Percentiles rank a stretch among this genome's conserved stretches.
Conservation (phyloP, 2,329 filamentous ascomycete genomes). For the Chaetomium globosum region DNA sequence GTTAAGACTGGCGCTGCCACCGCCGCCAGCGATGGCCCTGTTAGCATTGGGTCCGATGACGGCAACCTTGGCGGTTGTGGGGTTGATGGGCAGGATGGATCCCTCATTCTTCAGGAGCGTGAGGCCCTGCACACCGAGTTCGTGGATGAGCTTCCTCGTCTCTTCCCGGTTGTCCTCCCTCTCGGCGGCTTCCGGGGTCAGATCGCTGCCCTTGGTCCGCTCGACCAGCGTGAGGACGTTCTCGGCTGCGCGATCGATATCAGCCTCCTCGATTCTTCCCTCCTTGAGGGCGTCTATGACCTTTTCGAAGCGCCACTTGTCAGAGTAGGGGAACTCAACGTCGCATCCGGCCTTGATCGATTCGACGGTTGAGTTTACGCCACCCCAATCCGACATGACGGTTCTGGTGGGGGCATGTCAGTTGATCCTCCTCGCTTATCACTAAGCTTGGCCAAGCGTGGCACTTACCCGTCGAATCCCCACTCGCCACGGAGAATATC, state of each 20-base stretch:
- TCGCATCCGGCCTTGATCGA: conserved; percentile 60
- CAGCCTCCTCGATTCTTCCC: conserved; percentile 50
- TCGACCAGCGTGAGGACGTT: conserved; percentile 64
- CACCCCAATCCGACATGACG: conserved; percentile 63
- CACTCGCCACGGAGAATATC: conserved; percentile 63
- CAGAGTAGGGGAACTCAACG: conserved; percentile 60
- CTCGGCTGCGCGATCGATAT: conserved; percentile 61
- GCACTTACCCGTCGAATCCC: conserved; percentile 60
- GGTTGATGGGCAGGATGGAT: conserved; percentile 59
- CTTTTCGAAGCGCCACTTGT: conserved; percentile 60
- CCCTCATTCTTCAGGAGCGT: conserved; percentile 67
- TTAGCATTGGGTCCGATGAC: conserved; percentile 70
- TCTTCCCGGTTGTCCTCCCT: conserved; percentile 59
- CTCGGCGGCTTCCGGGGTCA: conserved; percentile 60
- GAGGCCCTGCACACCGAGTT: conserved; percentile 63
- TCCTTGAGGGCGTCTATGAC: conserved; percentile 56
- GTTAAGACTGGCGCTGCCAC: conserved; percentile 68
- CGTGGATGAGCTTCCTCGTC: conserved; percentile 62
- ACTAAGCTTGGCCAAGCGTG: conserved; percentile 9
- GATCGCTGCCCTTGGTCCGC: conserved; percentile 62
- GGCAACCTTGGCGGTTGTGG: conserved; percentile 60
- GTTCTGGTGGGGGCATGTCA: conserved; percentile 45
- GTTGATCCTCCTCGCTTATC: conserved; percentile 15
- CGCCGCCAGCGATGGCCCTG: conserved; percentile 67
- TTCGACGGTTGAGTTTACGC: conserved; percentile 59